Evolutionary conservation across 2,329 filamentous ascomycete genomes (phyloP), one percentile per base, ranked within the genome.

Genomic region (Aphanocladium album): DNA sequence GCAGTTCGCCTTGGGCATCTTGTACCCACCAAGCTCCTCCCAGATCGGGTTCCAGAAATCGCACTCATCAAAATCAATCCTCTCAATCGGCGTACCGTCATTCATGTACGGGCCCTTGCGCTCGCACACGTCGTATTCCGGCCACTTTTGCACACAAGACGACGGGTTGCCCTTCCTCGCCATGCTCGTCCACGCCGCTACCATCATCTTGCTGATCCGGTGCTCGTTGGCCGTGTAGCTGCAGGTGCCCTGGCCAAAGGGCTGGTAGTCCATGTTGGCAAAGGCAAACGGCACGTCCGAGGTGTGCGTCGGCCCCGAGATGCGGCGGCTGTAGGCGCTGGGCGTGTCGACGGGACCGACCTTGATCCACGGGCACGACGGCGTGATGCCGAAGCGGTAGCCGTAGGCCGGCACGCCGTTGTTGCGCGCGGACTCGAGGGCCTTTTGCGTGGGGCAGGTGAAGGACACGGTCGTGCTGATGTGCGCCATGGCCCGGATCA

Each of bases 281-380:
- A 67, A 66, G 6, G 65, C 55, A 19, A 63, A 65, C 1, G 65
- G 63, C 21, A 67, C 14, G 39, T 67, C 64, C 2, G 64, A 46
- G 3, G 62, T 63, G 45, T 66, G 65, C 21, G 64, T 60, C 0
- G 64, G 46, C 17, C 62, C 62, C 35, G 63, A 47, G 12, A 65
- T n/a, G 54, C 16, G 7, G 41, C 19, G 14, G 25, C 23, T 25
- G 12, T 63, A 56, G 17, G 61, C 35, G 1, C 50, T 46, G 12
- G 65, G 63, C 14, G 66, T 57, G 9, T 58, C 41, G 2, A 12
- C 12, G 12, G 54, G 62, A n/a, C 62, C 58, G 2, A 41, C 9
- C 45, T 49, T 45, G n/a, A 66, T 21, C 65, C 65, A 67, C 3
- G 64, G 61, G 39, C 64, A 67, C 7, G 55, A 60, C 12, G 62